phyloP scores from a whole-genome alignment of 352 stramenopile species.

The Phytopythium vexans region DNA sequence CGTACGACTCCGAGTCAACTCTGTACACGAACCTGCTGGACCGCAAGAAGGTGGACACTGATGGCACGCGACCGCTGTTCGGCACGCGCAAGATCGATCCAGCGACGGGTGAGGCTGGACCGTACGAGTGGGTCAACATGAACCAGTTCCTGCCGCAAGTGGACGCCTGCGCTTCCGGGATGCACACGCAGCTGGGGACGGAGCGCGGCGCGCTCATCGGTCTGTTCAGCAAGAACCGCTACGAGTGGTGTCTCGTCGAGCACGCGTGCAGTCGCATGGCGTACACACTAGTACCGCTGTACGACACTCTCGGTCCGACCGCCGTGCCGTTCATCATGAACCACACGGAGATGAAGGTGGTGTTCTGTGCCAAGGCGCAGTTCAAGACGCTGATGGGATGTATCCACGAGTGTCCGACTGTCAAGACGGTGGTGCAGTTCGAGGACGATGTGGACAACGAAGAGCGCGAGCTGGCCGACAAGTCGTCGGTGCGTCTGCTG shows the following conservation, averaged over 20 bases:
- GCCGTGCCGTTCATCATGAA: conserved; percentile 71
- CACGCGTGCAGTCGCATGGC: conserved; percentile 63
- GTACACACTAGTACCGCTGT: conserved; percentile 57
- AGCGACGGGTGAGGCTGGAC: conserved; percentile 25
- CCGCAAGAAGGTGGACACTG: conserved; percentile 32
- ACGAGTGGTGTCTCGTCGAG: conserved; percentile 57
- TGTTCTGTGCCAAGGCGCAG: conserved; percentile 58
- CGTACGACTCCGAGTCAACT: conserved; percentile 44
- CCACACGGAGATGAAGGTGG: conserved; percentile 58
- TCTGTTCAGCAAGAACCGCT: conserved; percentile 69
- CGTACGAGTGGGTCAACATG: conserved; percentile 62
- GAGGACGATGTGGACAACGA: conserved; percentile 37
- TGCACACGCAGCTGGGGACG: conserved; percentile 28
- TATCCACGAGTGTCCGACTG: conserved; percentile 38
- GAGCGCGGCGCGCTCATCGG: conserved; percentile 51
- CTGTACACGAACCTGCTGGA: conserved; percentile 56
- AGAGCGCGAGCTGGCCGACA: conserved; percentile 15
- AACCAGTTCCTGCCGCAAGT: conserved; percentile 48
- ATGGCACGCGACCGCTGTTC: conserved; percentile 53
- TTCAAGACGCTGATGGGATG: conserved; percentile 58
- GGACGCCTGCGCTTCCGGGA: conserved; percentile 31
- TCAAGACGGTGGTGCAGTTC: conserved; percentile 58
- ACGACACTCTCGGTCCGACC: conserved; percentile 70
- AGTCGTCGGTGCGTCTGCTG: conserved; percentile 35
- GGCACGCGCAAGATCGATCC: conserved; percentile 48